Evolutionary conservation across 345 rosid species (phyloP), one percentile per base, ranked within the genome.

Genomic region (Ailanthus altissimus): DNA sequence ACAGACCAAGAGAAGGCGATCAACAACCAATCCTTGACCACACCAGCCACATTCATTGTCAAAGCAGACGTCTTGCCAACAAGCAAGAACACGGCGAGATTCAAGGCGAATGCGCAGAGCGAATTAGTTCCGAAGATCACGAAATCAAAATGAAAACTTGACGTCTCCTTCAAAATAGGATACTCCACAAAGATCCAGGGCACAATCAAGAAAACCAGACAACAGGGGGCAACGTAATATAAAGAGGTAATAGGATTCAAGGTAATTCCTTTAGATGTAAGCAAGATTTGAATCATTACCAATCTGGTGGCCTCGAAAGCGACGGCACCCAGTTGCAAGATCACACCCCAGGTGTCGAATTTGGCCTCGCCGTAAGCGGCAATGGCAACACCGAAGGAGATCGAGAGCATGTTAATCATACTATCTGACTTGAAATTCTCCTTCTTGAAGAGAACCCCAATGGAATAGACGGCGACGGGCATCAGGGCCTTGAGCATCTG

Each of bases 1-100:
- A 94, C 95, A 0, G 98, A 94, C 99, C 99, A 95, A 0, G 99
- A 95, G 77, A 95, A 95, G 0, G 99, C 99, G 26, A 95, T 95
- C 89, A 95, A 80, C 18, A 95, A 72, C 99, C 98, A 94, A 75
- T 94, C 98, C 83, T 94, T 94, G 2, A 94, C 98, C 8, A 94
- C 98, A 61, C 98, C 98, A 51, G 99, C 99, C 53, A 95, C 99
- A 80, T 95, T 95, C 99, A 95, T 95, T 5, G 99, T 93, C 81
- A 95, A 81, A 14, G 99, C 99, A 0, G 99, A 95, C 15, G 99
- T 95, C 81, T 95, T 95, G 7, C 99, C 99, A 10, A 95, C 98
- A 10, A 95, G 93, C 74, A 95, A 81, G 88, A 95, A 95, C 80
- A 95, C 99, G 5, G 98, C 99, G 0, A 93, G 93, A 77, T 95